A percentile compares a stretch with the other conserved stretches of the same genome.
phyloP scores from a whole-genome alignment of 2,329 filamentous ascomycete species.

The Cytospora mali region DNA sequence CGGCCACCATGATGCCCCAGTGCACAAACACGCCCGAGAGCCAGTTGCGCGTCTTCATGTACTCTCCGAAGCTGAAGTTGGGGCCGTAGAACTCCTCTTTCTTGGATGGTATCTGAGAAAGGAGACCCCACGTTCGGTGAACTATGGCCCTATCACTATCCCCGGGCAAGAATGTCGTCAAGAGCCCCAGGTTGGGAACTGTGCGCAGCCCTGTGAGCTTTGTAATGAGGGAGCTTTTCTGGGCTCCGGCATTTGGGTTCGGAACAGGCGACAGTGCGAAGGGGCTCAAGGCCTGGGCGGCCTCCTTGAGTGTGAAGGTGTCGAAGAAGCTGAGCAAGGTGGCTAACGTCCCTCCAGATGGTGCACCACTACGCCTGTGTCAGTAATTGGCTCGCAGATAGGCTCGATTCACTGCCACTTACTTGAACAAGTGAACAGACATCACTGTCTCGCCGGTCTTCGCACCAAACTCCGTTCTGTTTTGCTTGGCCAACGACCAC shows the following conservation, averaged over 20 bases:
- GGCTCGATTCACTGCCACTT: slow-evolving; percentile 23
- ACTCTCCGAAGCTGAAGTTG: slow-evolving; percentile 62
- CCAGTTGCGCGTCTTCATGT: slow-evolving; percentile 53
- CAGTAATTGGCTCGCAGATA: slow-evolving; percentile 4
- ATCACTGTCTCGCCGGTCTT: slow-evolving; percentile 58
- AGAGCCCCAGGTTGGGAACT: slow-evolving; percentile 55
- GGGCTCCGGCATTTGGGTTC: slow-evolving; percentile 41
- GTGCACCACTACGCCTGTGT: slow-evolving; percentile 44
- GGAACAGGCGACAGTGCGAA: slow-evolving; percentile 61
- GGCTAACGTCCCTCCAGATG: slow-evolving; percentile 69
- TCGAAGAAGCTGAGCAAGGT: slow-evolving; percentile 66
- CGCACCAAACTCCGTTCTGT: slow-evolving; percentile 53
- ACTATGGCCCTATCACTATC: slow-evolving; percentile 57
- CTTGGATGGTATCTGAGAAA: slow-evolving; percentile 48
- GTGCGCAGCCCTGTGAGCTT: slow-evolving; percentile 52
- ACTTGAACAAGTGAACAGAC: slow-evolving; percentile 48
- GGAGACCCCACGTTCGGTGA: slow-evolving; percentile 65
- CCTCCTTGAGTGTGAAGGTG: slow-evolving; percentile 50
- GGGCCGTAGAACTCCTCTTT: slow-evolving; percentile 58
- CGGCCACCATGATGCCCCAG: slow-evolving; percentile 47
- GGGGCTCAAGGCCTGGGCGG: slow-evolving; percentile 50
- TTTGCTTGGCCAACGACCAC: slow-evolving; percentile 53
- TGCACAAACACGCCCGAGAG: slow-evolving; percentile 55
- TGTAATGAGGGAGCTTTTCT: slow-evolving; percentile 43
- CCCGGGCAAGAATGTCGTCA: slow-evolving; percentile 56